Conservation (phyloP, 2,329 filamentous ascomycete genomes). For the Penicillium digitatum region DNA sequence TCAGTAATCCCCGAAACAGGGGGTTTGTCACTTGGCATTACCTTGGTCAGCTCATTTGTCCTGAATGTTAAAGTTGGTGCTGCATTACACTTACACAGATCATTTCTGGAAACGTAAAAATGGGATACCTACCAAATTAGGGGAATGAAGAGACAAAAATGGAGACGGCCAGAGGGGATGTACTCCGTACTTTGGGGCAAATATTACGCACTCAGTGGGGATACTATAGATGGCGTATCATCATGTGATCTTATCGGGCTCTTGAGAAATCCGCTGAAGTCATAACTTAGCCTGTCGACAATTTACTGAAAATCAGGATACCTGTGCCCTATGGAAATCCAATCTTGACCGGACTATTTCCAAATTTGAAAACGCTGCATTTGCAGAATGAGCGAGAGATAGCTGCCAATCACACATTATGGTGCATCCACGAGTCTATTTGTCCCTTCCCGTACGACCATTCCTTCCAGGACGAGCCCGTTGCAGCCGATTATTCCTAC, state of each 20-base stretch:
- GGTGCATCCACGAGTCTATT: constrained; percentile 8
- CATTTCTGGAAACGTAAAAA: neutral
- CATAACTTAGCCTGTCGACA: neutral
- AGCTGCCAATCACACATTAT: constrained; percentile 10
- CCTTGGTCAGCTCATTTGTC: neutral
- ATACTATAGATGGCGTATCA: constrained; percentile 11
- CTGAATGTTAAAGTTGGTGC: neutral
- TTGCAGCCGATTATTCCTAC: constrained; percentile 11
- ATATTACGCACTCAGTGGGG: neutral
- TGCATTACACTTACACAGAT: neutral
- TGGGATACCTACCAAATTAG: neutral
- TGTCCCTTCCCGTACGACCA: constrained; percentile 10
- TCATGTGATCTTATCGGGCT: constrained; percentile 20
- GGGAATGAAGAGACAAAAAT: neutral
- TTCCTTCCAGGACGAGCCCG: constrained; percentile 16
- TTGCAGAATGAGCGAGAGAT: constrained; percentile 13
- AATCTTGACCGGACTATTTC: neutral
- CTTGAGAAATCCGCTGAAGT: constrained; percentile 10
- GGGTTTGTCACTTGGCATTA: too few species aligned
- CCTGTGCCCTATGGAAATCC: neutral
- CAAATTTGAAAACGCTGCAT: neutral
- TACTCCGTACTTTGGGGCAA: neutral
- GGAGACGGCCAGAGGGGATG: neutral
- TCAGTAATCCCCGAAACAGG: too few species aligned
- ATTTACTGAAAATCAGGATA: neutral